These are phyloP conservation scores for Chaetomium strumarium DNA, from an alignment of 2,329 filamentous ascomycete species.

Conservation along the genomic window DNA sequence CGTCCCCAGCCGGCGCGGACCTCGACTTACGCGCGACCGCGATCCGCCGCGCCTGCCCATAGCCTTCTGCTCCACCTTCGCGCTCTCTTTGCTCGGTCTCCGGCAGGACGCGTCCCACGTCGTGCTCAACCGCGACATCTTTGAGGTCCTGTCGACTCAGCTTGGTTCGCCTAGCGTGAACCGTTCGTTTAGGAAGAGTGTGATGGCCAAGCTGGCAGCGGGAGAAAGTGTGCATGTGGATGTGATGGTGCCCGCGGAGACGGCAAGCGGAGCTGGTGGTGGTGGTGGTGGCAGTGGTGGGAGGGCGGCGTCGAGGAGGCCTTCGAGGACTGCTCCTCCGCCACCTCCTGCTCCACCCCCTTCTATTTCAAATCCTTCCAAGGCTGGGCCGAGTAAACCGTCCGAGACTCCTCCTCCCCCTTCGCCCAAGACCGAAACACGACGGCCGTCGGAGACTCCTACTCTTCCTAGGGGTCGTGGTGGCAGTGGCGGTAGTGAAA, in stretches of 20 bases:
- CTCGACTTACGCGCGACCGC: constrained; percentile 1
- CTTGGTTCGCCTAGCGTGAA: constrained; percentile 38
- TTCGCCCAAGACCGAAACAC: no score
- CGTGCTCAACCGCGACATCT: constrained; percentile 45
- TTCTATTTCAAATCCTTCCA: no score
- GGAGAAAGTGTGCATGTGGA: constrained; percentile 19
- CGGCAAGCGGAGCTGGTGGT: background rate
- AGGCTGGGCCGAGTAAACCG: no score
- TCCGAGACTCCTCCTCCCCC: no score
- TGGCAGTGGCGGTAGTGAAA: background rate
- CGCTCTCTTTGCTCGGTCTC: constrained; percentile 43
- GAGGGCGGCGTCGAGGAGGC: background rate
- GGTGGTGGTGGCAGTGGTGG: background rate
- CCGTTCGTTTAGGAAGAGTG: constrained; percentile 39
- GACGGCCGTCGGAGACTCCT: no score
- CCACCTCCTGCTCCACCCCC: no score
- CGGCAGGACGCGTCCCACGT: constrained; percentile 30
- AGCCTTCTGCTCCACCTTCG: constrained; percentile 21
- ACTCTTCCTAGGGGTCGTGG: no score
- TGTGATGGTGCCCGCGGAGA: constrained; percentile 6
- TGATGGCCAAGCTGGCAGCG: constrained; percentile 34
- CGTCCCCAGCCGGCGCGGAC: constrained; percentile 14
- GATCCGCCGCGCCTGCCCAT: constrained; percentile 9
- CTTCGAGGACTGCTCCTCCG: no score
- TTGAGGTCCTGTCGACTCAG: constrained; percentile 43